Evolutionary conservation across 148 eudicot species (phyloP), one percentile per base, ranked within the genome.

Genomic region (Nepenthes gracilis): DNA sequence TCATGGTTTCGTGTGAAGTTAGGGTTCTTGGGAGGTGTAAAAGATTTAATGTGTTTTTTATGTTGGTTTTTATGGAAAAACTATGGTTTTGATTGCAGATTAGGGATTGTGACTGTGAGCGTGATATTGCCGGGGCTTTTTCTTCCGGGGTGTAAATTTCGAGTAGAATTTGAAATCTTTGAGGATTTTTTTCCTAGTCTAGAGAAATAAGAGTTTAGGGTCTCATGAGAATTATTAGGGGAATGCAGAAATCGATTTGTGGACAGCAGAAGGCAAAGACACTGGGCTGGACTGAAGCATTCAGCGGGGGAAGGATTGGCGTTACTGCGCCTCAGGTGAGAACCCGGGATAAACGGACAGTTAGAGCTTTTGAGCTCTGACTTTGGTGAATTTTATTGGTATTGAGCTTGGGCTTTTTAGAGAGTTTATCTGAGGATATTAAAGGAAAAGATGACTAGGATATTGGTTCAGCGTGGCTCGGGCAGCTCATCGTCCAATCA

Each of bases 221-320:
- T 85, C 85, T 93, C 87, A 93, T 88, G 98, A 93, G 88, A 86
- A 84, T 88, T 92, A 73, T 70, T 75, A 84, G 99, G 99, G 99
- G 99, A 84, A 93, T 93, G 99, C 99, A 86, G 92, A 93, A 78
- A 84, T 64, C 62, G 78, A 70, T 75, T 76, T 63, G 66, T 53
- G 88, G 69, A 61, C 78, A 72, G 43, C 76, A 73, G 66, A 83
- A 65, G 45, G 69, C 72, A 57, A 81, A 67, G 54, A 73, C 72
- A 73, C 65, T 78, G 57, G 70, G 88, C 72, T 76, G 85, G 74
- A 84, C 66, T 63, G 67, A 76, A 74, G 84, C 84, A 10, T 81
- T 80, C 74, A 66, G 76, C 80, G 76, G 67, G 55, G 83, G 87
- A 53, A 23, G 23, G 23, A 72, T 85, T 66, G 82, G 85, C 14